Evolutionary conservation across 345 rosid genomes (phyloP).

Genomic region (Rhodamnia argentea): DNA sequence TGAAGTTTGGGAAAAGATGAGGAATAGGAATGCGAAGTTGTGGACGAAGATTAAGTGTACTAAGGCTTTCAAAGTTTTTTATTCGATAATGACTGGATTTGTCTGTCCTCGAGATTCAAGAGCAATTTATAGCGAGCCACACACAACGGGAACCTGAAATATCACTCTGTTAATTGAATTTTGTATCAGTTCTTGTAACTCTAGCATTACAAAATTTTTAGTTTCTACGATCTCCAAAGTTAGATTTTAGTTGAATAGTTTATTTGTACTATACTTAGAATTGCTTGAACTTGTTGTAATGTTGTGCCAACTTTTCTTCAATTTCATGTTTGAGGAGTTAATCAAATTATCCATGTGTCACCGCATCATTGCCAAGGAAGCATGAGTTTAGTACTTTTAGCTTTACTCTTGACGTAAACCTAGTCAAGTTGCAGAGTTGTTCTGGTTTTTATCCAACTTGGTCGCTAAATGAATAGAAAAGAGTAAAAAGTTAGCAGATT

Average conservation of each 20-base stretch:
- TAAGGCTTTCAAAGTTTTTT: background rate
- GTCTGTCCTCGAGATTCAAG: background rate
- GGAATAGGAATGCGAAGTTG: background rate
- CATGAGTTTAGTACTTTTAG: background rate
- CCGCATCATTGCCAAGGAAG: background rate
- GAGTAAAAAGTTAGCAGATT: background rate
- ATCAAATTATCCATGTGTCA: background rate
- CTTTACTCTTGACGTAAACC: background rate
- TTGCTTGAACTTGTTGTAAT: background rate
- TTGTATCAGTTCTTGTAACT: background rate
- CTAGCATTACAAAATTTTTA: background rate
- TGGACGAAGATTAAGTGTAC: background rate
- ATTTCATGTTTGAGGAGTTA: background rate
- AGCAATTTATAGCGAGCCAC: background rate
- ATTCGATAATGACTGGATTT: background rate
- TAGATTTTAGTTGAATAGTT: background rate
- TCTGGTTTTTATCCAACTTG: background rate
- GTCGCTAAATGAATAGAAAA: background rate
- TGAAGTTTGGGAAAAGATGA: background rate
- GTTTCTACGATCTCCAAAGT: background rate
- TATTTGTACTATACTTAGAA: background rate
- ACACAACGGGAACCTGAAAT: background rate
- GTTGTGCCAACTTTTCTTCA: background rate
- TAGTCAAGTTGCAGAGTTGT: background rate
- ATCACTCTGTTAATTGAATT: background rate